Evolutionary conservation across 208 protist genomes (phyloP).

Genomic region (Trichomonas tenax): DNA sequence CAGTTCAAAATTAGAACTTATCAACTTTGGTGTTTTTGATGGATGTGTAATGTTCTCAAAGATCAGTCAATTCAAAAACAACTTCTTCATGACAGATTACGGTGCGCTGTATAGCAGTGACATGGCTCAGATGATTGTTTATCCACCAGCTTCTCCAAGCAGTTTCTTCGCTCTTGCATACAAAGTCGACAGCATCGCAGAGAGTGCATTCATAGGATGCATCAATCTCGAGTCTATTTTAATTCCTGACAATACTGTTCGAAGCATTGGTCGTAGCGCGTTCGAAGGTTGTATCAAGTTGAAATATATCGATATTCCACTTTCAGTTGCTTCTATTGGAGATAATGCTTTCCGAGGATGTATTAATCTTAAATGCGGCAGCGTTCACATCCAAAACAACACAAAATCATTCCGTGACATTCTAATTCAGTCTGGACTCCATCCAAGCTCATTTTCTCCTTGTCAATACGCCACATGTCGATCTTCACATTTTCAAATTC

Average conservation of each 20-base stretch:
- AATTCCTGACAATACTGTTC: not conserved
- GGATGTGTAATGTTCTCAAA: not conserved
- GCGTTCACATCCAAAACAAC: not conserved
- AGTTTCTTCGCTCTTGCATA: not conserved
- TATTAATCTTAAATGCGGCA: not conserved
- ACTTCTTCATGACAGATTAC: not conserved
- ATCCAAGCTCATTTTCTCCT: not conserved
- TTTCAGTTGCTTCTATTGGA: not conserved
- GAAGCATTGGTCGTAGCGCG: not conserved
- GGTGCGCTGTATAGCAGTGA: not conserved
- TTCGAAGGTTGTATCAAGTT: not conserved
- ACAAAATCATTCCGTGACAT: not conserved
- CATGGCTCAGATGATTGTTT: not conserved
- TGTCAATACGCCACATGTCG: not conserved
- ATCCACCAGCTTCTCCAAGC: not conserved
- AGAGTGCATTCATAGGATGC: not conserved
- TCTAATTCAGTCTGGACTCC: too few species aligned
- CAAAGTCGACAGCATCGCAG: not conserved
- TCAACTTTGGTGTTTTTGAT: not conserved
- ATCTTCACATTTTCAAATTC: not conserved
- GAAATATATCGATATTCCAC: not conserved
- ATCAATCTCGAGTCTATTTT: not conserved
- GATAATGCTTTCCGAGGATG: not conserved
- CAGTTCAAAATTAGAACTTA: not conserved
- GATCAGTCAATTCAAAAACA: not conserved